Percentiles rank a stretch among this genome's conserved stretches.
These are phyloP conservation scores for Candida patagonica DNA, from an alignment of 805 yeast genomes.

Conservation along the genomic window DNA sequence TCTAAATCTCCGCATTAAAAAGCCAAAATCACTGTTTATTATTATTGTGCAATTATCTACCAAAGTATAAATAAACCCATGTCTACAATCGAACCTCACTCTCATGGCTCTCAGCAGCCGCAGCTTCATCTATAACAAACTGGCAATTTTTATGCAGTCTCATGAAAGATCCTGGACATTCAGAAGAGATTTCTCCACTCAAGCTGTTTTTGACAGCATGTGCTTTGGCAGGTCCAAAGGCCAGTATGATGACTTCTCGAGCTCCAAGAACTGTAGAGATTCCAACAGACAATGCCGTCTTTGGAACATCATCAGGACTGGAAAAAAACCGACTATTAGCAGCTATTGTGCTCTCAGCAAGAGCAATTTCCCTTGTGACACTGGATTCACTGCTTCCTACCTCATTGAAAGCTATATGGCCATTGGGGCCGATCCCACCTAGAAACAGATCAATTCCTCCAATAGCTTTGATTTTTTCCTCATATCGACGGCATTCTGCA, in stretches of 20 bases:
- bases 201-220: slow-evolving; percentile 41
- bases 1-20: no score
- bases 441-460: slow-evolving; percentile 46
- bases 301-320: slow-evolving; percentile 41
- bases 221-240: slow-evolving; percentile 39
- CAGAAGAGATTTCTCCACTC: slow-evolving; percentile 32
- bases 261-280: slow-evolving; percentile 49
- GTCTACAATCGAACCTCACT: not conserved
- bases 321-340: slow-evolving; percentile 48
- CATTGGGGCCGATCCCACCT: slow-evolving; percentile 55
- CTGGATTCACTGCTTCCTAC: slow-evolving; percentile 41
- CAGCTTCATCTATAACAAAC: slow-evolving; percentile 40
- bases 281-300: slow-evolving; percentile 44
- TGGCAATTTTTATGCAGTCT: slow-evolving; percentile 36
- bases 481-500: slow-evolving; percentile 40
- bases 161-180: slow-evolving; percentile 42
- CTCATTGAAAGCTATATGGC: slow-evolving; percentile 54
- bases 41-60: no score
- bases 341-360: slow-evolving; percentile 41
- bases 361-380: slow-evolving; percentile 37
- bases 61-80: not conserved
- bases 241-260: slow-evolving; percentile 42
- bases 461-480: slow-evolving; percentile 36
- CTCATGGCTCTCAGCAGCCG: slow-evolving; percentile 23
- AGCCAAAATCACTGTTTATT: no score